Percentiles rank a stretch among this genome's conserved stretches.
These are phyloP conservation scores for Blastocystis sp. DNA, from an alignment of 352 stramenopile genomes.

Conservation along the genomic window DNA sequence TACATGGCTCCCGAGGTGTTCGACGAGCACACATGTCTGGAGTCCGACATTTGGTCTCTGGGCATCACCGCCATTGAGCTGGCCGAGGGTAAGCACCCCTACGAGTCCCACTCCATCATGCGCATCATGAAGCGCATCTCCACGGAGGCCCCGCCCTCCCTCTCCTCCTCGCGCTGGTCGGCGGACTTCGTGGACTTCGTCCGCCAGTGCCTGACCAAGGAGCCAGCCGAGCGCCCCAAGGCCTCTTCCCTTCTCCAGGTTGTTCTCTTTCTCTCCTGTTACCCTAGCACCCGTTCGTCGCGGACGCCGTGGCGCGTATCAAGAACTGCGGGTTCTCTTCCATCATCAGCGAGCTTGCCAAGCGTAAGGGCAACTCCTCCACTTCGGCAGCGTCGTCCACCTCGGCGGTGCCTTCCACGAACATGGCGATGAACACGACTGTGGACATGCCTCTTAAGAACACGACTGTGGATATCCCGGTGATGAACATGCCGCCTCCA, in stretches of 20 bases:
- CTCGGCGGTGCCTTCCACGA: background rate
- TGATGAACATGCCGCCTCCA: too few relatives aligned
- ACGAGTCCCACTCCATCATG: background rate
- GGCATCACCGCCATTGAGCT: constrained; percentile 68
- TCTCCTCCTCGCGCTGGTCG: constrained; percentile 71
- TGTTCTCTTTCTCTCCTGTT: background rate
- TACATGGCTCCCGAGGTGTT: constrained; percentile 67
- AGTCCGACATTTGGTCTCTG: constrained; percentile 24
- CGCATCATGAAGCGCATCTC: background rate
- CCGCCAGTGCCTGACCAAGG: constrained; percentile 81
- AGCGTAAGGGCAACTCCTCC: background rate
- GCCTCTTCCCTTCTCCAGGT: constrained; percentile 78
- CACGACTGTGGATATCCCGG: background rate
- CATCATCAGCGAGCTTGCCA: background rate
- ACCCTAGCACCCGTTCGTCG: constrained; percentile 72
- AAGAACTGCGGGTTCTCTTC: background rate
- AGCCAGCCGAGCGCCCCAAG: constrained; percentile 80
- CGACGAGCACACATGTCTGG: constrained; percentile 20
- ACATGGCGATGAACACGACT: background rate
- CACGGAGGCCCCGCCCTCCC: background rate
- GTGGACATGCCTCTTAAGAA: background rate
- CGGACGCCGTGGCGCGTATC: constrained; percentile 10
- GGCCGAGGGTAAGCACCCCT: constrained; percentile 47
- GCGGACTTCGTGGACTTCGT: constrained; percentile 81
- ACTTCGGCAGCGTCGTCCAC: background rate